phyloP scores from a whole-genome alignment of 495 filamentous ascomycete species.

The Hypomontagnella submonticulosa region DNA sequence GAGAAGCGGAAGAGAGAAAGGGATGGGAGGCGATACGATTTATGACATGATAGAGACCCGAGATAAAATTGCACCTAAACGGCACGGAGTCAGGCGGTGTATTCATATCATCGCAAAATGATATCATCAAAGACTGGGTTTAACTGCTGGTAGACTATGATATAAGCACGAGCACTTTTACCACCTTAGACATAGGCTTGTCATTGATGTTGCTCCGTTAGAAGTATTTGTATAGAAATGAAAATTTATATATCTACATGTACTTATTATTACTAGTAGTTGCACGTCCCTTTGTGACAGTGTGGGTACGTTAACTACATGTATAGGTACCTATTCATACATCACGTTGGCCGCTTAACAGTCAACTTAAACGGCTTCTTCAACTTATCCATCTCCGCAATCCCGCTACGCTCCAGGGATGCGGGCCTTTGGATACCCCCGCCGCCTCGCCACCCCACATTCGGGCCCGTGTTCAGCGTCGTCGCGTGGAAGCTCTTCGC shows the following conservation, averaged over 20 bases:
- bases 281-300: too few relatives aligned
- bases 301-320: too few relatives aligned
- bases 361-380: slow-evolving; percentile 61
- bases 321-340: not conserved
- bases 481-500: slow-evolving; percentile 57
- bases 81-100: slow-evolving; percentile 16
- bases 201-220: not conserved
- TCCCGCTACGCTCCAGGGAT: slow-evolving; percentile 46
- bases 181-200: not conserved
- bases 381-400: slow-evolving; percentile 55
- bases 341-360: slow-evolving; percentile 48
- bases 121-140: slow-evolving; percentile 10
- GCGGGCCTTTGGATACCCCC: slow-evolving; percentile 49
- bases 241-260: slow-evolving; percentile 5
- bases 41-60: slow-evolving; percentile 4
- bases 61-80: slow-evolving; percentile 19
- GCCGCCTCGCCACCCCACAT: slow-evolving; percentile 43
- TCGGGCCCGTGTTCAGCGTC: slow-evolving; percentile 42
- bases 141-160: slow-evolving; percentile 5
- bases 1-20: slow-evolving; percentile 1
- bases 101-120: slow-evolving; percentile 11
- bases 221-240: not conserved
- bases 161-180: not conserved
- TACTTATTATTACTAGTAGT: too few relatives aligned
- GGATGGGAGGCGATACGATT: not conserved